Evolutionary conservation across 805 yeast species (phyloP).

Genomic region (Nakazawaea populi): DNA sequence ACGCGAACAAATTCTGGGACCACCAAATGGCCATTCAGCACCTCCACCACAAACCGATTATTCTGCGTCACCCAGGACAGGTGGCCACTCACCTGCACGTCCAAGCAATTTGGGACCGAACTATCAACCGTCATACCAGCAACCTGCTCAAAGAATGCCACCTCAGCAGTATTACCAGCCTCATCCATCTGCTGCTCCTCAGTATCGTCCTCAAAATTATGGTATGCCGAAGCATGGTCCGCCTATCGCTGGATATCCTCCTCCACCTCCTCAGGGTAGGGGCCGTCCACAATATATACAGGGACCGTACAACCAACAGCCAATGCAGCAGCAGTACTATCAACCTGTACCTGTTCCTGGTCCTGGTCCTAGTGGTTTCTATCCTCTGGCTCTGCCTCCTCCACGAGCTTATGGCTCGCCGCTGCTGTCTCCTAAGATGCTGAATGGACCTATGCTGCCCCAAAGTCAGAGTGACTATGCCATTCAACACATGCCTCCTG

Average conservation of each 20-base stretch:
- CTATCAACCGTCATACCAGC: not conserved
- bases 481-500: slow-evolving; percentile 10
- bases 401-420: not conserved
- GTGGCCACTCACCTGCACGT: slow-evolving; percentile 7
- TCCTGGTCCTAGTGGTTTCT: not conserved
- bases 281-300: not conserved
- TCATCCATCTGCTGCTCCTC: not conserved
- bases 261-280: not conserved
- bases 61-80: not conserved
- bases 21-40: not conserved
- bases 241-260: not conserved
- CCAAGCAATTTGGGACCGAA: slow-evolving; percentile 10
- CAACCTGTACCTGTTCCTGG: not conserved
- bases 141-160: not conserved
- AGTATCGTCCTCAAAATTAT: not conserved
- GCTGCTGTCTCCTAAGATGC: not conserved
- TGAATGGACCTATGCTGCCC: not conserved
- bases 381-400: not conserved
- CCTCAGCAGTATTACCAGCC: not conserved
- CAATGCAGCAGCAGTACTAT: slow-evolving; percentile 1
- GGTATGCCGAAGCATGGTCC: not conserved
- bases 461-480: slow-evolving; percentile 5
- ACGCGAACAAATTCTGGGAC: not conserved
- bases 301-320: slow-evolving; percentile 4
- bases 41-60: not conserved